Conservation (phyloP, 2,329 filamentous ascomycete genomes). For the Alternaria solani region DNA sequence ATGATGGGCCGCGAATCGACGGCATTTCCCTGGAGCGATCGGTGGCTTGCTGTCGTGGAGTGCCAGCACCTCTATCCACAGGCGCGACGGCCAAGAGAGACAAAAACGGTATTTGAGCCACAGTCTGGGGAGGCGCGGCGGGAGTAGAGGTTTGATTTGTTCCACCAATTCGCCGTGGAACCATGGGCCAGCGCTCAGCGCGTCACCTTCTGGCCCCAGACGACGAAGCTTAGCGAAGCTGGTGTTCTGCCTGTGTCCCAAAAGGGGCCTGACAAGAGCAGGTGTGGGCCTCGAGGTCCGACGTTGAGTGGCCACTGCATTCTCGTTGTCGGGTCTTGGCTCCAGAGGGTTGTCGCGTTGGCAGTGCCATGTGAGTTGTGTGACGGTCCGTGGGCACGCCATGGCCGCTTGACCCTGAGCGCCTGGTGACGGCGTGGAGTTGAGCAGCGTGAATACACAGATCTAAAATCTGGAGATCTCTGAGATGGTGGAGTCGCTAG, state of each 20-base stretch:
- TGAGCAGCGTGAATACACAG: slow-evolving; percentile 21
- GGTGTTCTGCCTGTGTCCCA: slow-evolving; percentile 26
- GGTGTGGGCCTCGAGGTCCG: slow-evolving; percentile 10
- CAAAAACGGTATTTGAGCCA: slow-evolving; percentile 25
- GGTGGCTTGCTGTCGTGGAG: slow-evolving; percentile 34
- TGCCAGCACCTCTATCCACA: slow-evolving; percentile 27
- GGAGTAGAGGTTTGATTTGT: slow-evolving; percentile 25
- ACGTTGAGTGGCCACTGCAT: slow-evolving; percentile 22
- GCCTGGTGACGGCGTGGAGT: slow-evolving; percentile 19
- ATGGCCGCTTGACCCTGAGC: slow-evolving; percentile 26
- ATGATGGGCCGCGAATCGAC: neutral
- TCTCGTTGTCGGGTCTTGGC: slow-evolving; percentile 23
- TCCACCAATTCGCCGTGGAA: slow-evolving; percentile 29
- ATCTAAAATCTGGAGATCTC: slow-evolving; percentile 21
- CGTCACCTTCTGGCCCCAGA: slow-evolving; percentile 13
- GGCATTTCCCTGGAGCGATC: slow-evolving; percentile 1
- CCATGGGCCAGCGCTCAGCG: slow-evolving; percentile 21
- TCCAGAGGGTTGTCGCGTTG: slow-evolving; percentile 33
- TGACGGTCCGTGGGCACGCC: slow-evolving; percentile 23
- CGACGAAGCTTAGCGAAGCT: slow-evolving; percentile 18
- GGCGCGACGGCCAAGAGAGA: slow-evolving; percentile 25
- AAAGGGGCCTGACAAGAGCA: slow-evolving; percentile 27
- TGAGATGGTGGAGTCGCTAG: slow-evolving; percentile 13
- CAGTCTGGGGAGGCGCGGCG: slow-evolving; percentile 24
- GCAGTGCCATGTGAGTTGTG: slow-evolving; percentile 34